Conservation (phyloP, 2,329 filamentous ascomycete genomes). For the Fragosphaeria purpurea region DNA sequence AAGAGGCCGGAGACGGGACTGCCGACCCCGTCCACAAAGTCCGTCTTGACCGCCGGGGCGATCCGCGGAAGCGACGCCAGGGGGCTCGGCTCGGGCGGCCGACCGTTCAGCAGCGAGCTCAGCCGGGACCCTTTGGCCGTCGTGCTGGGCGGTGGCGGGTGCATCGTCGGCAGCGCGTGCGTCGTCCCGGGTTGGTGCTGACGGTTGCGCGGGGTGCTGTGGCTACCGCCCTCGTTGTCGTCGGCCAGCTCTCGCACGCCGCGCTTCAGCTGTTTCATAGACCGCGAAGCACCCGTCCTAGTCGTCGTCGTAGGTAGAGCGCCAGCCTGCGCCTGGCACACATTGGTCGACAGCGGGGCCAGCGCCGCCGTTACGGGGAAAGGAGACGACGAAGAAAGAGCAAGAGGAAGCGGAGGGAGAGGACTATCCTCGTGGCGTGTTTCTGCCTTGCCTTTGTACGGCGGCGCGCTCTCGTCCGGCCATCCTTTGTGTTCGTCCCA, state of each 20-base stretch:
- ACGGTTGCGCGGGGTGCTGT: background rate
- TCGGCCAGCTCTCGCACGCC: slow-evolving; percentile 6
- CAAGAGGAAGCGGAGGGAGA: too few species aligned
- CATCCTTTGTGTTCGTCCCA: too few species aligned
- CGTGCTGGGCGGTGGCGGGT: too few species aligned
- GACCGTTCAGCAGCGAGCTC: slow-evolving; percentile 9
- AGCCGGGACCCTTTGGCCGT: slow-evolving; percentile 3
- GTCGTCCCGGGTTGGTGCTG: too few species aligned
- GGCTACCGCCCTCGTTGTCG: background rate
- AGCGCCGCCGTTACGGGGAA: background rate
- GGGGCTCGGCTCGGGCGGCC: slow-evolving; percentile 9
- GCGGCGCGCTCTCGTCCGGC: background rate
- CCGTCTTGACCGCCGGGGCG: background rate
- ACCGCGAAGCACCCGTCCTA: background rate
- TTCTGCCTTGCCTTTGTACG: background rate
- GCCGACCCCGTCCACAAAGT: too few species aligned
- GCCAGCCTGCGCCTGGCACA: too few species aligned
- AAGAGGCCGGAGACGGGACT: slow-evolving; percentile 5
- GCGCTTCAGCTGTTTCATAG: slow-evolving; percentile 4
- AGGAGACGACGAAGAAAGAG: too few species aligned
- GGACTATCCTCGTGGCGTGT: too few species aligned
- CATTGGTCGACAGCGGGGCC: slow-evolving; percentile 7
- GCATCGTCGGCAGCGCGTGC: background rate
- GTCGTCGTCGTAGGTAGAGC: too few species aligned
- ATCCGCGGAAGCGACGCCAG: background rate